Percentiles rank a stretch among this genome's conserved stretches.
phyloP scores from a whole-genome alignment of 495 filamentous ascomycete genomes.

The Hyaloscypha variabilis region DNA sequence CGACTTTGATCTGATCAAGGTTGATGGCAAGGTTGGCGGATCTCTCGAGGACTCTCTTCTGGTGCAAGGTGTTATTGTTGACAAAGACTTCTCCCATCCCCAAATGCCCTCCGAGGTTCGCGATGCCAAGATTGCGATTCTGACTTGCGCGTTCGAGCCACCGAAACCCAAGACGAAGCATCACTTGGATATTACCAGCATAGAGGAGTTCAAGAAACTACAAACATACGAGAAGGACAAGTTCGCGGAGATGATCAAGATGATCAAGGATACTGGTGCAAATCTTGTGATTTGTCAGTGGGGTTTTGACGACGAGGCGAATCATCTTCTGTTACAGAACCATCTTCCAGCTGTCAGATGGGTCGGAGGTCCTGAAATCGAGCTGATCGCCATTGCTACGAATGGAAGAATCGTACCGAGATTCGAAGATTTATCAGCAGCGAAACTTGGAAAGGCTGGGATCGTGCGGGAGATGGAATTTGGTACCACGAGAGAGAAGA shows the following conservation, averaged over 20 bases:
- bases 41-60: conserved; percentile 92
- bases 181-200: conserved; percentile 95
- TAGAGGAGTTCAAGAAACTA: conserved; percentile 96
- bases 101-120: conserved; percentile 95
- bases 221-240: conserved; percentile 94
- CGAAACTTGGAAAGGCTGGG: conserved; percentile 90
- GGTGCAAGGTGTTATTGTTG: conserved; percentile 96
- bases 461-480: conserved; percentile 94
- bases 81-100: conserved; percentile 99
- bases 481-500: conserved; percentile 97
- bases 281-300: conserved; percentile 99
- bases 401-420: conserved; percentile 96
- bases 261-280: conserved; percentile 96
- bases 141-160: conserved; percentile 99
- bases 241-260: conserved; percentile 97
- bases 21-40: conserved; percentile 97
- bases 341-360: conserved; percentile 94
- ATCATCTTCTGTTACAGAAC: conserved; percentile 95
- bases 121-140: conserved; percentile 95
- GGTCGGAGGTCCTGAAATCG: conserved; percentile 98
- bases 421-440: conserved; percentile 89
- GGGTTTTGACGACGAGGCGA: conserved; percentile 99
- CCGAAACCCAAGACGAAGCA: conserved; percentile 99
- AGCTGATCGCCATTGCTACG: conserved; percentile 97
- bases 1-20: conserved; percentile 98